Base-by-base conservation (phyloP, 345 rosid species). In the Trapa bicornis region DNA sequence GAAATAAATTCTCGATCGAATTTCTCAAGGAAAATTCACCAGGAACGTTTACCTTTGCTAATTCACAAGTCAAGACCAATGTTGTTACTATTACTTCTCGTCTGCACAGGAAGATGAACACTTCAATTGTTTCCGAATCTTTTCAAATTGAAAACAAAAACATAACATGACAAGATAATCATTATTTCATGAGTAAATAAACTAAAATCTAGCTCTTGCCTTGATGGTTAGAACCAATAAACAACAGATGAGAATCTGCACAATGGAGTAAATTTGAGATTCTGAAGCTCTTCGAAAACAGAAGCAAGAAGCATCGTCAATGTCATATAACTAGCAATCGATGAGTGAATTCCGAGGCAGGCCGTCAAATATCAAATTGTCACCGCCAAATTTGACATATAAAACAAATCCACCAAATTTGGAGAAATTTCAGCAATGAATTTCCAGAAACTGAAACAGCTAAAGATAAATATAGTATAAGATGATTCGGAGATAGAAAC, bases 11-110 rank as follows among this genome's bases (percentile, higher is more conserved):
- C 16, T 1, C 33, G 47, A 41, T 12, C 37, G 35, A 39, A 13
- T 58, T 58, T 11, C 8, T 35, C 16, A 29, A 58, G 63, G 38
- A 33, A 32, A 52, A 32, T 47, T 37, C 45, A 70, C 16, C 9
- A 48, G 33, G 47, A 66, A 36, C 11, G 39, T 66, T 75, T 77
- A 91, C 97, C 96, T 95, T 95, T 22, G 85, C 87, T 61, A 87
- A 33, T 83, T 95, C 99, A 37, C 99, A 95, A 41, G 84, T 80
- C 78, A 95, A 80, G 76, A 95, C 99, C 64, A 81, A 85, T 75
- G 99, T 77, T 61, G 97, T 95, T 64, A 95, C 97, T 72, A 95
- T 86, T 56, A 95, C 99, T 68, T 95, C 86, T 72, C 69, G 84
- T 42, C 99, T 89, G 82, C 73, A 69, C 35, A 64, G 68, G 70